Conservation (phyloP, 768 basidiomycete species). For the Trametes coccinea region DNA sequence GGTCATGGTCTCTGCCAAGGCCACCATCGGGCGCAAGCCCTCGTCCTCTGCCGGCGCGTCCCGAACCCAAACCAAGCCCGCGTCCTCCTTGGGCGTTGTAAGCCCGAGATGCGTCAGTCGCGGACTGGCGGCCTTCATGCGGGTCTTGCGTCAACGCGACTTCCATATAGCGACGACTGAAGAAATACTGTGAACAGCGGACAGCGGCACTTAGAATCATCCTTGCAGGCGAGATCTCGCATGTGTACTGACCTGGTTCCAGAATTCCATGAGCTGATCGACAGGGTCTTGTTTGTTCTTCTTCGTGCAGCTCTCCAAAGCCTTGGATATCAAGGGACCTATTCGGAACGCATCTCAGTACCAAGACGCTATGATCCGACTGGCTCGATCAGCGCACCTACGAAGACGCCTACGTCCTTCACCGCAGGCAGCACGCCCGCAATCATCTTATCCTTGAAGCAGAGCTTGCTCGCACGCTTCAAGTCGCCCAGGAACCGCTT, state of each 20-base stretch:
- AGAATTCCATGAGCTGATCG: slow-evolving; percentile 35
- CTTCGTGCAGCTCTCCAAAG: slow-evolving; percentile 24
- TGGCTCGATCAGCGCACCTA: background rate
- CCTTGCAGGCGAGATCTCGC: too few species aligned
- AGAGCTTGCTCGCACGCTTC: slow-evolving; percentile 3
- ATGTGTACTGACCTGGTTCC: slow-evolving; percentile 46
- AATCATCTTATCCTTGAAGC: slow-evolving; percentile 16
- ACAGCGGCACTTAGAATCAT: background rate
- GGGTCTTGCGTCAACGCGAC: slow-evolving; percentile 40
- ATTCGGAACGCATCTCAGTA: too few species aligned
- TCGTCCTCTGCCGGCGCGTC: too few species aligned
- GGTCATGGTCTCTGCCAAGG: too few species aligned
- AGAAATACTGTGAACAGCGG: slow-evolving; percentile 43
- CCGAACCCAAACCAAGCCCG: too few species aligned
- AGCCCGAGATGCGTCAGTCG: too few species aligned
- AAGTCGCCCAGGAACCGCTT: slow-evolving; percentile 33
- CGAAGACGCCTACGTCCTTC: slow-evolving; percentile 13
- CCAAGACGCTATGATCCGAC: too few species aligned
- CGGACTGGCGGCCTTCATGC: too few species aligned
- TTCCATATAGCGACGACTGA: slow-evolving; percentile 47
- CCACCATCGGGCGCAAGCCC: too few species aligned
- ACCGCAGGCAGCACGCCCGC: slow-evolving; percentile 6
- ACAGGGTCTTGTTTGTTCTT: slow-evolving; percentile 5
- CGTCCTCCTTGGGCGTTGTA: too few species aligned
- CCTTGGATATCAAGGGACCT: background rate